phyloP scores from a whole-genome alignment of 345 rosid genomes.

The Bruguiera sexangula region DNA sequence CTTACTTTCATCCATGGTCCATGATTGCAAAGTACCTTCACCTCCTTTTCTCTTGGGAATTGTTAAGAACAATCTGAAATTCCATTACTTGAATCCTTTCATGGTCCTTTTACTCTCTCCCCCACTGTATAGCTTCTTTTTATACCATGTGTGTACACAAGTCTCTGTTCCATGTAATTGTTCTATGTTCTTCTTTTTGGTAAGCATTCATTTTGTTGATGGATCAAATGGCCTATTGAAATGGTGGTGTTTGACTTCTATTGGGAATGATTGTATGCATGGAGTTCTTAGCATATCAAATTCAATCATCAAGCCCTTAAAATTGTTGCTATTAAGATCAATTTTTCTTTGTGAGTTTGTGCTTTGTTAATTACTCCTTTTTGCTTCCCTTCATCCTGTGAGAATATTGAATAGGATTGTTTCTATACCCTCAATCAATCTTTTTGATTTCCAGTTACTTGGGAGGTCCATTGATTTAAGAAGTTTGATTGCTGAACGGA shows the following conservation, averaged over 20 bases:
- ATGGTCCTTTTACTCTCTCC: not conserved
- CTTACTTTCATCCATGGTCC: not conserved
- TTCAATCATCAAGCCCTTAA: not conserved
- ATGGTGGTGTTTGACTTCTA: not conserved
- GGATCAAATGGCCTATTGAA: too few relatives aligned
- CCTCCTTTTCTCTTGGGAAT: not conserved
- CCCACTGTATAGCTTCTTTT: not conserved
- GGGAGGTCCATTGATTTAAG: conserved; percentile 92
- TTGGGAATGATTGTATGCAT: not conserved
- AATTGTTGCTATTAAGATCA: not conserved
- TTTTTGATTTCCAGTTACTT: conserved; percentile 55
- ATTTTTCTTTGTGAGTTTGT: not conserved
- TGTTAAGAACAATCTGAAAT: not conserved
- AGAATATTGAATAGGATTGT: not conserved
- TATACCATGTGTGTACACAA: too few relatives aligned
- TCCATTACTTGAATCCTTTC: not conserved
- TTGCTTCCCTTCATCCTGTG: not conserved
- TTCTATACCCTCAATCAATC: not conserved
- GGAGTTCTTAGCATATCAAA: not conserved
- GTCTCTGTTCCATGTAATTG: too few relatives aligned
- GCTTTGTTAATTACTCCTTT: not conserved
- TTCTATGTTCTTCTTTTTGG: too few relatives aligned
- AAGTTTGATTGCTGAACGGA: conserved; percentile 78
- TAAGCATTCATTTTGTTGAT: too few relatives aligned
- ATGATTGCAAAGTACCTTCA: not conserved